These are phyloP conservation scores for Picea sitchensis DNA, from an alignment of 75 land plant genomes.

Conservation along the genomic window DNA sequence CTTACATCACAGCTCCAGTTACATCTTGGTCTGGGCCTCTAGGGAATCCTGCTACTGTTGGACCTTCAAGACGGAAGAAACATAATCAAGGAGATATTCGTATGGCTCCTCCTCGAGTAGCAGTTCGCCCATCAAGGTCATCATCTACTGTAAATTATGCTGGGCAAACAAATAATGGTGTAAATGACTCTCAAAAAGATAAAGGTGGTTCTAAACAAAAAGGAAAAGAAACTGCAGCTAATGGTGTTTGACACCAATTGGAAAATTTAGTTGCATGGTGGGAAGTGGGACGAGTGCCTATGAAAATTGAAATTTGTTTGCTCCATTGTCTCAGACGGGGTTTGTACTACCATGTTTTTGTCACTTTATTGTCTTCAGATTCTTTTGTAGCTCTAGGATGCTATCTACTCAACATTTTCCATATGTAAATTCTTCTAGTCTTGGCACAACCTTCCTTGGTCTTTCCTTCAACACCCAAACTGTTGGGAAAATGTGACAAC, in stretches of 20 bases:
- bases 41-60: slow-evolving; percentile 30
- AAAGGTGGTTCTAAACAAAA: neutral
- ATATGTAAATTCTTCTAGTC: slow-evolving; percentile 9
- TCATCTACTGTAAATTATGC: neutral
- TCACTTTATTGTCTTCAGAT: slow-evolving; percentile 3
- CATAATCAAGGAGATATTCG: slow-evolving; percentile 19
- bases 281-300: neutral
- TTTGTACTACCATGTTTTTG: slow-evolving; percentile 3
- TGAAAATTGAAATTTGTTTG: slow-evolving; percentile 6
- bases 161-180: no score
- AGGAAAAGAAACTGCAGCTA: neutral
- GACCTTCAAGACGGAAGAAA: slow-evolving; percentile 48
- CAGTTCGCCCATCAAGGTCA: neutral
- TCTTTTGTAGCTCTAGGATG: neutral
- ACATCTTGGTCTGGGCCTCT: slow-evolving; percentile 65
- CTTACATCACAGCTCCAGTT: slow-evolving; percentile 28
- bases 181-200: no score
- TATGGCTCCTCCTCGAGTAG: slow-evolving; percentile 14
- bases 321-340: neutral
- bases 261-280: neutral
- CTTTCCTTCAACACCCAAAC: neutral
- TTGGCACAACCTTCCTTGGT: neutral
- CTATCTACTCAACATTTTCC: slow-evolving; percentile 6
- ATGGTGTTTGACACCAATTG: neutral
- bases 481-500: slow-evolving; percentile 5